Base-by-base conservation (phyloP, 2,329 filamentous ascomycete genomes). In the Cercospora nicotianae region DNA sequence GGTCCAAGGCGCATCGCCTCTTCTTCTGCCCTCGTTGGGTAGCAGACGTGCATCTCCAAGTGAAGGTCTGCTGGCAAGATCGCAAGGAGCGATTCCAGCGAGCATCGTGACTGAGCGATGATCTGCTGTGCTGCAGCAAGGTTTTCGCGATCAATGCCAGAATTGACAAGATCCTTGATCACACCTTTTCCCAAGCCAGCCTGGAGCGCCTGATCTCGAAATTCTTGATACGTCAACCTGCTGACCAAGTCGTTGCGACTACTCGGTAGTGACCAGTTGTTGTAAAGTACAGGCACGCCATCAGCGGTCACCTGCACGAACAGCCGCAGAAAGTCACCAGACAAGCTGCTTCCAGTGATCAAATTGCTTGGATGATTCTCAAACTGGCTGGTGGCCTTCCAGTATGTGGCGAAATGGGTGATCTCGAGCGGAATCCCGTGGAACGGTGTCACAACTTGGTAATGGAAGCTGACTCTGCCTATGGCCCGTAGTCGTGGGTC, bases 371-470 rank as follows among this genome's bases (percentile, higher is more conserved):
- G 90, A 58, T 93, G 91, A 61, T 92, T 89, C 77, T 97, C 93
- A 59, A 95, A 87, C 74, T 97, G 93, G 75, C 93, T 97, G 1
- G 95, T 99, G 0, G 94, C 94, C 80, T 98, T 99, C 95, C 95
- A 99, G 80, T 99, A 99, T 0, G 95, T 98, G 70, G 96, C 95
- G 75, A 98, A 99, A 76, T 98, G 94, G 1, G 95, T 96, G 69
- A 99, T 97, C 79, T 99, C 95, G 23, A 99, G 84, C 3, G 95
- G 93, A 69, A 93, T 91, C 7, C 95, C 94, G 70, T 90, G 89
- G 81, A 98, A 99, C 0, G 95, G 95, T 76, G 97, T 97, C 78
- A 99, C 96, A 28, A 98, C 93, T 77, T 98, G 94, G 65, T 93
- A 96, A 72, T 92, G 91, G 83, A 99, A 99, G 71, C 89, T 93